Base-by-base conservation (phyloP, 2,329 filamentous ascomycete genomes). In the Apiospora kogelbergensis region DNA sequence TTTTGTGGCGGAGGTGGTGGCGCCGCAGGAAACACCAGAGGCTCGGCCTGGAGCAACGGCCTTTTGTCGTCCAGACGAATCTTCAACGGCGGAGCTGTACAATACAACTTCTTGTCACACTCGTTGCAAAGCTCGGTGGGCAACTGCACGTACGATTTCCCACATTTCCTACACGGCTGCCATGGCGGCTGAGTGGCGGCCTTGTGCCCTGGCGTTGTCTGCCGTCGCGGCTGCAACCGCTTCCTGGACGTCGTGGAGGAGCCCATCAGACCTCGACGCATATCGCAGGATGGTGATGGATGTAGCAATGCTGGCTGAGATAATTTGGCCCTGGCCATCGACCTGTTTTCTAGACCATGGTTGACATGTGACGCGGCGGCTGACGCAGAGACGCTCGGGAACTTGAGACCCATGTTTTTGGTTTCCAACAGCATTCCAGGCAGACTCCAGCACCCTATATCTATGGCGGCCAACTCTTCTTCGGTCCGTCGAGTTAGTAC, bases 141-240 rank as follows among this genome's bases (percentile, higher is more conserved):
- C 17, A 65, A 17, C 63, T 65, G 63, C 63, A 65, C 63, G 63
- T 65, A 65, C 41, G 63, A 65, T 6, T 44, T 65, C 3, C 63
- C 63, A 41, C 63, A 65, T 24, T 33, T 65, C 44, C 63, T 42
- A 45, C 63, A 65, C 6, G 63, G 63, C 63, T 65, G 63, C 63
- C 63, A 65, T 41, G 63, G 63, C 41, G n/a, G 63, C 30, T 63
- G 33, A 41, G 63, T 13, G 15, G 7, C 41, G 2, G 63, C 24
- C 22, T 65, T 65, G 40, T 11, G 40, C 24, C 22, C 20, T 10
- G 24, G 22, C 15, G 5, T 42, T 42, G 40, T 42, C 17, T 10
- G 26, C 40, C 17, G 63, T n/a, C 63, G 41, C 9, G 17, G 41
- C 41, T 45, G 63, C 30, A 45, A 24, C 24, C 63, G 41, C n/a